These are phyloP conservation scores for Colletotrichum coccodes DNA, from an alignment of 2,329 filamentous ascomycete species.

Conservation along the genomic window DNA sequence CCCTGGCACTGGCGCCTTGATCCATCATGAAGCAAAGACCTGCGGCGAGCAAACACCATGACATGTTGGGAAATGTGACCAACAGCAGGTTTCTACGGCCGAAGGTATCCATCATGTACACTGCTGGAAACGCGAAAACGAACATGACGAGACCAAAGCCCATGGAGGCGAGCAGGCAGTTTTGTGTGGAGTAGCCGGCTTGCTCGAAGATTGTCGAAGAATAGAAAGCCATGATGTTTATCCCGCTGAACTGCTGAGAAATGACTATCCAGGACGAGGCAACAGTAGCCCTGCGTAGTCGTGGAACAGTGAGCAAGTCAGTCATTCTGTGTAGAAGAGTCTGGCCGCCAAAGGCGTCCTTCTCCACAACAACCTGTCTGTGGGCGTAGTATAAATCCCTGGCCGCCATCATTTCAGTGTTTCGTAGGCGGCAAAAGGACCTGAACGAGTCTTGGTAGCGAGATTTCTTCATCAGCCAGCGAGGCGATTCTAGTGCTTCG, in stretches of 20 bases:
- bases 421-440: conserved; percentile 61
- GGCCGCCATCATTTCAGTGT: conserved; percentile 65
- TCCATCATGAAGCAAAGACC: conserved; percentile 63
- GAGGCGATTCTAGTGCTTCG: conserved; percentile 59
- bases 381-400: conserved; percentile 64
- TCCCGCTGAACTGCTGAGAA: conserved; percentile 44
- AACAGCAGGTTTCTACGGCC: conserved; percentile 62
- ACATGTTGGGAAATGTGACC: conserved; percentile 55
- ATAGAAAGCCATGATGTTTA: conserved; percentile 61
- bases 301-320: conserved; percentile 59
- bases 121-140: conserved; percentile 65
- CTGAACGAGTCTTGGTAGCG: conserved; percentile 69
- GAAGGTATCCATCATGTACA: conserved; percentile 69
- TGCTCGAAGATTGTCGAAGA: conserved; percentile 59
- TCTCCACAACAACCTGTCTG: conserved; percentile 54
- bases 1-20: conserved; percentile 46
- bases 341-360: conserved; percentile 48
- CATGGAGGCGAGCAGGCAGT: conserved; percentile 62
- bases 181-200: conserved; percentile 51
- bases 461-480: conserved; percentile 74
- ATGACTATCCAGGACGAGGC: conserved; percentile 43
- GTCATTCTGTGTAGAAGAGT: conserved; percentile 51
- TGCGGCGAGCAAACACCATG: conserved; percentile 50
- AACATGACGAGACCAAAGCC: conserved; percentile 70
- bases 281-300: conserved; percentile 54